Percentiles rank a stretch among this genome's conserved stretches.
Conservation (phyloP, 169 alveolate species). For the Eimeria praecox region DNA sequence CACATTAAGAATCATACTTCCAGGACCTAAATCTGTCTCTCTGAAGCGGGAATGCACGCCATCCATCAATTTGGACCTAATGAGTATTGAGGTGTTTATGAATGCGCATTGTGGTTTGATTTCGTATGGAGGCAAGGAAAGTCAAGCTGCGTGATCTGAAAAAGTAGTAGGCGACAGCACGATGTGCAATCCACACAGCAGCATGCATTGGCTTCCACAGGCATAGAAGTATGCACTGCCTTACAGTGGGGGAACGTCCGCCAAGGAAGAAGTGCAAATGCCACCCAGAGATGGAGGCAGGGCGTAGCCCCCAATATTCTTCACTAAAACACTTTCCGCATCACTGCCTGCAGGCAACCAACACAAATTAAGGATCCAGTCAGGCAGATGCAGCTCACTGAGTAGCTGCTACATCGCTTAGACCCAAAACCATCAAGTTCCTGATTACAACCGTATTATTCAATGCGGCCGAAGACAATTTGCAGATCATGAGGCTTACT, state of each 20-base stretch:
- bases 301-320: conserved; percentile 55
- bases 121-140: neutral
- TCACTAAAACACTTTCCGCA: conserved; percentile 40
- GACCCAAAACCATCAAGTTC: too few relatives aligned
- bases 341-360: conserved; percentile 44
- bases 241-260: conserved; percentile 60
- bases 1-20: conserved; percentile 53
- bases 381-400: neutral
- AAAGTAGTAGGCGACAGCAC: neutral
- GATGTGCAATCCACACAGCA: neutral
- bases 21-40: conserved; percentile 71
- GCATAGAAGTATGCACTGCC: neutral
- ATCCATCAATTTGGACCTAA: neutral
- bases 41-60: conserved; percentile 21
- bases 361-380: neutral
- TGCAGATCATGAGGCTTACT: neutral
- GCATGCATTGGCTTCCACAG: neutral
- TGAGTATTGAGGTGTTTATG: neutral
- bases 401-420: neutral
- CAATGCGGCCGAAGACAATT: neutral
- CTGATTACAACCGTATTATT: neutral
- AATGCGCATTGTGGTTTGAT: neutral
- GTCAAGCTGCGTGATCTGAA: neutral
- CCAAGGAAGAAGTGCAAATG: conserved; percentile 61
- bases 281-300: conserved; percentile 79